Conservation (phyloP, 164 flowering plant species). For the Vitis labrusca region DNA sequence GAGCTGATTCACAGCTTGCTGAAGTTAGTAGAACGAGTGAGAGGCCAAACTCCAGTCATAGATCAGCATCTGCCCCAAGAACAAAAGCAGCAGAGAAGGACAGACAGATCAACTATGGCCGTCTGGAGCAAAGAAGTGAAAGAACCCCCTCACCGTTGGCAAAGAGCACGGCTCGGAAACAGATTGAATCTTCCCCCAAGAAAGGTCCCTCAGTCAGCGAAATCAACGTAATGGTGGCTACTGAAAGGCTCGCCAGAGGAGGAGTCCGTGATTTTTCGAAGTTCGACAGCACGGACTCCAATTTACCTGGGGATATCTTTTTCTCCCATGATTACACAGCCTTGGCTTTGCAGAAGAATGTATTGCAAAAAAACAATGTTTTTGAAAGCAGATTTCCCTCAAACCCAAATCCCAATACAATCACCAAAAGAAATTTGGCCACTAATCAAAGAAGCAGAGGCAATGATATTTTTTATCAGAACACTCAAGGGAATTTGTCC, state of each 20-base stretch:
- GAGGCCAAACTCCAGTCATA: slow-evolving; percentile 26
- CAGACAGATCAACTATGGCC: slow-evolving; percentile 13
- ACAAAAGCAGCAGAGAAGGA: slow-evolving; percentile 32
- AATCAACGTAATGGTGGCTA: slow-evolving; percentile 61
- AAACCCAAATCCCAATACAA: slow-evolving; percentile 20
- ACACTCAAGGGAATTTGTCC: slow-evolving; percentile 17
- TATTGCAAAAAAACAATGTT: slow-evolving; percentile 12
- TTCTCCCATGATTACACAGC: slow-evolving; percentile 44
- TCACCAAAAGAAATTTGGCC: slow-evolving; percentile 18
- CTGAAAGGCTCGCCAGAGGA: slow-evolving; percentile 29
- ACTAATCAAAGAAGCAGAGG: slow-evolving; percentile 15
- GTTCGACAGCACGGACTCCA: slow-evolving; percentile 52
- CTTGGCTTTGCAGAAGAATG: slow-evolving; percentile 24
- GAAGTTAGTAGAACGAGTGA: slow-evolving; percentile 21
- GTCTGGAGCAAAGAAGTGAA: slow-evolving; percentile 18
- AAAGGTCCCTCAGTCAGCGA: slow-evolving; percentile 44
- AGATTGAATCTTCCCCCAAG: slow-evolving; percentile 23
- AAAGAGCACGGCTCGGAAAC: slow-evolving; percentile 25
- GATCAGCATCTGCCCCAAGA: slow-evolving; percentile 53
- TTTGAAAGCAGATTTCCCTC: slow-evolving; percentile 8
- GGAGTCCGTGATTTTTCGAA: slow-evolving; percentile 7
- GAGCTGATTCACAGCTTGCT: slow-evolving; percentile 4
- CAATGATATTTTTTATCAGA: slow-evolving; percentile 17
- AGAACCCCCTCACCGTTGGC: slow-evolving; percentile 27
- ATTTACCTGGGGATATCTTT: slow-evolving; percentile 58